Conservation (phyloP, 2,329 filamentous ascomycete species). For the Xylaria arbuscula region DNA sequence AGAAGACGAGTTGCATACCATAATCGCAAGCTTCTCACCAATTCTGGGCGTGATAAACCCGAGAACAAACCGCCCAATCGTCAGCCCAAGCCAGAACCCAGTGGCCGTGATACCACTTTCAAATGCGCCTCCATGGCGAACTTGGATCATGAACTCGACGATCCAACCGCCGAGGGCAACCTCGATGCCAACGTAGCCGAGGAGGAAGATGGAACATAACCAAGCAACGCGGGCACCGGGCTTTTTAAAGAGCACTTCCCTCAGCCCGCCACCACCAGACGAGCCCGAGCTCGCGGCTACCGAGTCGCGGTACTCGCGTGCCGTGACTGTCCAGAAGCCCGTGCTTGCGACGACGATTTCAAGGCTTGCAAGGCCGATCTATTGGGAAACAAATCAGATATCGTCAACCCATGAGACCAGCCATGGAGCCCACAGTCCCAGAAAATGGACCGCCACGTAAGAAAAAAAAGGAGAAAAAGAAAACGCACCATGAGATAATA, state of each 20-base stretch:
- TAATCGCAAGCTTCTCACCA: constrained; percentile 74
- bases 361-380: constrained; percentile 64
- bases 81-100: constrained; percentile 85
- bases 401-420: background rate
- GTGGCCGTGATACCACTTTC: constrained; percentile 79
- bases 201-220: constrained; percentile 77
- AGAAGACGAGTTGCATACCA: constrained; percentile 46
- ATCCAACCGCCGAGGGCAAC: constrained; percentile 85
- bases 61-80: constrained; percentile 74
- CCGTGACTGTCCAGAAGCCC: constrained; percentile 70
- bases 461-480: constrained; percentile 46
- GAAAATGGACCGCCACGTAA: background rate
- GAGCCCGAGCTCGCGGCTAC: constrained; percentile 45
- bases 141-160: constrained; percentile 82
- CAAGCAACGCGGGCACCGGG: constrained; percentile 68
- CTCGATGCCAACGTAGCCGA: constrained; percentile 81
- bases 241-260: constrained; percentile 55
- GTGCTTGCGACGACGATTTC: constrained; percentile 62
- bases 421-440: background rate
- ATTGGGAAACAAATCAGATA: background rate
- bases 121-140: constrained; percentile 74
- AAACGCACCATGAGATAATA: constrained; percentile 77
- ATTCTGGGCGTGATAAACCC: constrained; percentile 78
- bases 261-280: constrained; percentile 46
- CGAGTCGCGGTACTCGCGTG: constrained; percentile 61